Evolutionary conservation across 164 flowering plant species (phyloP).

Genomic region (Taxillus chinensis): DNA sequence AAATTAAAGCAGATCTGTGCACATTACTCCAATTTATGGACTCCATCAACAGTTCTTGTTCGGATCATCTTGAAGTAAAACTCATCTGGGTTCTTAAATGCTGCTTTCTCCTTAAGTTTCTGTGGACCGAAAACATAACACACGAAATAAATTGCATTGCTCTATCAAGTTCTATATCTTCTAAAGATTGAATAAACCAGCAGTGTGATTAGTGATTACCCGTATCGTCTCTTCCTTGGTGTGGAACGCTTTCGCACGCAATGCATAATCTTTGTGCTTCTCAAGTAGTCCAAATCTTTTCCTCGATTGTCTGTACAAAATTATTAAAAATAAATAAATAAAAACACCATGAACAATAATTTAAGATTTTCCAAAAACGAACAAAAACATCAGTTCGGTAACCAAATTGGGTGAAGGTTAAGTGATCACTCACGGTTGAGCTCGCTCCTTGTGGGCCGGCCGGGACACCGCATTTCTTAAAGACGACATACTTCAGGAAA

Average conservation of each 20-base stretch:
- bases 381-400: not conserved
- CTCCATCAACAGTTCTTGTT: conserved; percentile 53
- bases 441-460: conserved; percentile 75
- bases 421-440: conserved; percentile 40
- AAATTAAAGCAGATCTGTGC: not conserved
- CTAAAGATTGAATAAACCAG: not conserved
- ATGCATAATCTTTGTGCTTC: conserved; percentile 82
- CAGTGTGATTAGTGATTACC: conserved; percentile 21
- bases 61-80: conserved; percentile 76
- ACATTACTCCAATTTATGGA: conserved; percentile 56
- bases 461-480: conserved; percentile 56
- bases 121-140: conserved; percentile 18
- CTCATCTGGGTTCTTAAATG: conserved; percentile 83
- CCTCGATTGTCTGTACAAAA: conserved; percentile 32
- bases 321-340: conserved; percentile 5
- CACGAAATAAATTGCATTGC: not conserved
- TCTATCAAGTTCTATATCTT: not conserved
- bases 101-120: conserved; percentile 82
- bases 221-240: conserved; percentile 52
- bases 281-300: conserved; percentile 74
- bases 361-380: not conserved
- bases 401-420: too few relatives aligned
- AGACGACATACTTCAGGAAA: conserved; percentile 46
- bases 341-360: not conserved
- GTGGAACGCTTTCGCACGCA: conserved; percentile 65